Evolutionary conservation across 2,329 filamentous ascomycete genomes (phyloP), one percentile per base, ranked within the genome.

Genomic region (Pseudonectria buxi): DNA sequence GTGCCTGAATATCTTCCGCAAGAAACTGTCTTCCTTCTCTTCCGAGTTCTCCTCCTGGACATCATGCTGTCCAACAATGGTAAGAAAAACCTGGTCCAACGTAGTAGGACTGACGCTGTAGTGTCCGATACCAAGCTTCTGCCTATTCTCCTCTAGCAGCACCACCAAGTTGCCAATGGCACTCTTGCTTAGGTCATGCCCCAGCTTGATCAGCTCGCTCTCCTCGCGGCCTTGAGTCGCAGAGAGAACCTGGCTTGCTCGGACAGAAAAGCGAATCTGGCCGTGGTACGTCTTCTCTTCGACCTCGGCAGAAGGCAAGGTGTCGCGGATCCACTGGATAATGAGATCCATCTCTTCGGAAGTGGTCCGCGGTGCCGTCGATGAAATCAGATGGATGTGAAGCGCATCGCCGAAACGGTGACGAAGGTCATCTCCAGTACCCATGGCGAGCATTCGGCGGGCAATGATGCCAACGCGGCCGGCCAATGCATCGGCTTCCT

Each of bases 401-500:
- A 89, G 78, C 2, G 77, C 73, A 50, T 90, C 81, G 9, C 88
- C 89, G 53, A 89, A 88, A 36, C 81, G 77, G 29, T 72, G 71
- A 7, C 89, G 72, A 3, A 95, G 68, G 38, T 80, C 67, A 24
- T 87, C 78, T 1, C 80, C 81, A 0, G 81, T 83, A 4, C 89
- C 89, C 7, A 92, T 69, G 1, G 88, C 89, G 14, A 95, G 70
- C 87, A 95, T 94, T 24, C 80, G 74, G 48, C 77, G 75, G 7
- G 88, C 86, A 63, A 96, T 78, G 47, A 96, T 95, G 10, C 87
- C 90, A 0, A 84, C 87, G 2, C 87, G 74, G 22, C 78, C 79
- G 0, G 89, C 89, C 3, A 96, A 70, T 1, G 88, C 88, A 53
- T 94, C 87, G 1, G 89, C 90, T 62, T 95, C 90, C 58, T 95